A percentile compares a stretch with the other conserved stretches of the same genome.
phyloP scores from a whole-genome alignment of 257 asterid genomes.

The Jacaranda copaia region DNA sequence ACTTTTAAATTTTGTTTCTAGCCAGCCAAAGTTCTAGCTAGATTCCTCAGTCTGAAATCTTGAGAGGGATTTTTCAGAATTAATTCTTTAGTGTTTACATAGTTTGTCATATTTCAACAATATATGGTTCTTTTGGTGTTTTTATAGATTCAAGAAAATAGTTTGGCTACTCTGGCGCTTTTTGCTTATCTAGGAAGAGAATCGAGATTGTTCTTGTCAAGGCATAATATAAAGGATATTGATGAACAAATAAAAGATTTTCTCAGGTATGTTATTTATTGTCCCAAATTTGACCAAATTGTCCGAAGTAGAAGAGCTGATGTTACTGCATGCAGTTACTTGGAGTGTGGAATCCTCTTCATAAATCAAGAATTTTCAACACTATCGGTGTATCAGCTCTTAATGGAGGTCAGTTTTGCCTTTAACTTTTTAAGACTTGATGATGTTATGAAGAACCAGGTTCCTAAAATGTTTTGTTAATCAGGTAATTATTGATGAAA shows the following conservation, averaged over 20 bases:
- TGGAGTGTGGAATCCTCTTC: slow-evolving; percentile 74
- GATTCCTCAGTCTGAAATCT: not conserved
- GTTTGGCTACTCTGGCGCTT: slow-evolving; percentile 73
- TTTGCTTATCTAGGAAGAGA: slow-evolving; percentile 85
- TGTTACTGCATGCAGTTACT: slow-evolving; percentile 56
- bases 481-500: slow-evolving; percentile 78
- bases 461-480: slow-evolving; percentile 32
- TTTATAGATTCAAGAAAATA: slow-evolving; percentile 60
- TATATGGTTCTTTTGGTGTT: slow-evolving; percentile 20
- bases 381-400: slow-evolving; percentile 70
- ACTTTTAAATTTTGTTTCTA: too few relatives aligned
- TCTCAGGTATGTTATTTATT: slow-evolving; percentile 54
- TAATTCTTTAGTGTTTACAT: not conserved
- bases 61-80: slow-evolving; percentile 3
- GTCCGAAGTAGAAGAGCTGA: slow-evolving; percentile 18
- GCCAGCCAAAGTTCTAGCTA: too few relatives aligned
- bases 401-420: slow-evolving; percentile 70
- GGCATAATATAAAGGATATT: slow-evolving; percentile 64
- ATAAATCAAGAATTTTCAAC: slow-evolving; percentile 70
- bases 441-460: not conserved
- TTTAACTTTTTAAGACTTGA: slow-evolving; percentile 1
- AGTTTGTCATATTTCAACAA: slow-evolving; percentile 1
- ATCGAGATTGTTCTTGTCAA: slow-evolving; percentile 68
- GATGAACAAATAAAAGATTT: slow-evolving; percentile 68
- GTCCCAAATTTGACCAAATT: slow-evolving; percentile 12